Conservation (phyloP, 2,329 filamentous ascomycete genomes). For the Claviceps purpurea region DNA sequence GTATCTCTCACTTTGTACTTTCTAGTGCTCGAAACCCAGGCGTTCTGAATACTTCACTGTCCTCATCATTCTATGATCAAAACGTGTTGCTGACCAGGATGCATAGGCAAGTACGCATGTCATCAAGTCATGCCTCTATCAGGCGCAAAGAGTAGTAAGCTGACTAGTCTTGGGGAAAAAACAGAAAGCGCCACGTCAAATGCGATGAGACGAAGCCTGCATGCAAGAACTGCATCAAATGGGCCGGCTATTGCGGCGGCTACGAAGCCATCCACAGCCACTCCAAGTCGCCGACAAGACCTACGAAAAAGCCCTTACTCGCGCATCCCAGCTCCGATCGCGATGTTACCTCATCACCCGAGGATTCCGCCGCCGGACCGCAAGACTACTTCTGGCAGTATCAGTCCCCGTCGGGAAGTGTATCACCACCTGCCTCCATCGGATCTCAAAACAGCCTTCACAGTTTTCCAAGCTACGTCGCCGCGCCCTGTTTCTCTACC, state of each 20-base stretch:
- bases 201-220: slow-evolving; percentile 23
- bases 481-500: background rate
- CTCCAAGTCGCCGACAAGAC: background rate
- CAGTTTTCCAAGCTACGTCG: background rate
- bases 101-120: slow-evolving; percentile 5
- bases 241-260: slow-evolving; percentile 21
- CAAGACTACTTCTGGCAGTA: slow-evolving; percentile 2
- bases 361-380: slow-evolving; percentile 2
- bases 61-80: background rate
- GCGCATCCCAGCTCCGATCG: slow-evolving; percentile 2
- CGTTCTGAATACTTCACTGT: too few species aligned
- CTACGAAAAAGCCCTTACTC: background rate
- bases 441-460: slow-evolving; percentile 1
- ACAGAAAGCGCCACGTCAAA: slow-evolving; percentile 21
- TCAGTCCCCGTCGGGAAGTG: background rate
- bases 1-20: slow-evolving; percentile 4
- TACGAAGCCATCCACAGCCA: slow-evolving; percentile 10
- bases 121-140: background rate
- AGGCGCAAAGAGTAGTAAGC: background rate
- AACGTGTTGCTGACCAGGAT: background rate
- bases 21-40: too few species aligned
- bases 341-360: slow-evolving; percentile 4
- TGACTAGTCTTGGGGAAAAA: slow-evolving; percentile 2
- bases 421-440: slow-evolving; percentile 3
- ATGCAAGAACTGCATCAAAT: slow-evolving; percentile 22